Evolutionary conservation across 108 stramenopile genomes (phyloP).

Genomic region (Mediolabrus comicus): DNA sequence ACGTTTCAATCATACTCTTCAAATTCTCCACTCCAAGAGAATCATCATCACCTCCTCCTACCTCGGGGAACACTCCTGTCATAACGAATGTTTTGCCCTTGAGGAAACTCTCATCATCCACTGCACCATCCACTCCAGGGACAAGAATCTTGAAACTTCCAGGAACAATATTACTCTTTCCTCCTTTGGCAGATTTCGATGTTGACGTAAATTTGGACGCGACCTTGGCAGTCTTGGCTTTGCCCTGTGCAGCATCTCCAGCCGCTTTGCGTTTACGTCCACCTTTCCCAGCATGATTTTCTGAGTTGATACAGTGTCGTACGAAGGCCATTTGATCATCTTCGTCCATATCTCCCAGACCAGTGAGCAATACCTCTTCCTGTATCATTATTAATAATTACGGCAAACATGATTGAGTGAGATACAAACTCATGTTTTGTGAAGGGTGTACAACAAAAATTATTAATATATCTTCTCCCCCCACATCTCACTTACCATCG

Average conservation of each 20-base stretch:
- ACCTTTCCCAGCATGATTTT: conserved; percentile 43
- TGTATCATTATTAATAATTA: background rate
- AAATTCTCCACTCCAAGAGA: conserved; percentile 39
- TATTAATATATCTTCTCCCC: conserved; percentile 17
- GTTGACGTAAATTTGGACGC: background rate
- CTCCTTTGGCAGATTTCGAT: background rate
- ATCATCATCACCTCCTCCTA: conserved; percentile 38
- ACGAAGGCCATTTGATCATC: conserved; percentile 30
- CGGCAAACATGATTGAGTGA: too few species aligned
- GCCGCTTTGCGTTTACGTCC: conserved; percentile 24
- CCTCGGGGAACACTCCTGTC: conserved; percentile 54
- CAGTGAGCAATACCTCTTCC: conserved; percentile 46
- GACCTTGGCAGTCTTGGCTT: conserved; percentile 7
- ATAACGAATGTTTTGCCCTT: conserved; percentile 41
- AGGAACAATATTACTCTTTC: conserved; percentile 6
- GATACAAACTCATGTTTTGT: too few species aligned
- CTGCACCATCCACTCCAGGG: conserved; percentile 41
- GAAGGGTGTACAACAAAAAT: conserved; percentile 36
- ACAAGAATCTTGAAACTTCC: conserved; percentile 35
- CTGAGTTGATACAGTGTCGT: conserved; percentile 27
- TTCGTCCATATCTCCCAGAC: conserved; percentile 36
- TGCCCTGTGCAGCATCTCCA: background rate
- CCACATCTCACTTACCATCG: conserved; percentile 25
- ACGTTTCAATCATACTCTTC: conserved; percentile 42
- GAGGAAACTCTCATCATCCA: conserved; percentile 17